A percentile compares a stretch with the other conserved stretches of the same genome.
These are phyloP conservation scores for Globisporangium yorkense DNA, from an alignment of 352 stramenopile genomes.

Conservation along the genomic window DNA sequence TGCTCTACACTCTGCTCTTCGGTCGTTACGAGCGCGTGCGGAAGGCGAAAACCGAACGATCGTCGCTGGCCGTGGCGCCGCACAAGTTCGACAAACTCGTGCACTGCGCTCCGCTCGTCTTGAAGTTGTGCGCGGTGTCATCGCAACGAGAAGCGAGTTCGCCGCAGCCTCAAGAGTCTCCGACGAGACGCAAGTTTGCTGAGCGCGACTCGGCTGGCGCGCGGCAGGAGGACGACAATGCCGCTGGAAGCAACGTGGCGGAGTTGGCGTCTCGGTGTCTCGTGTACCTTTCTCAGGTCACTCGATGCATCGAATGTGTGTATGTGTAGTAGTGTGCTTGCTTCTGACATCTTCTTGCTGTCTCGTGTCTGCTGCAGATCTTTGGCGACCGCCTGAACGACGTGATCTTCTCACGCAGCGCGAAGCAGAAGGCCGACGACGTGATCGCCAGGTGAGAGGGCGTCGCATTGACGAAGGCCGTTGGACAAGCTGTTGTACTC, in stretches of 20 bases:
- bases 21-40: constrained; percentile 23
- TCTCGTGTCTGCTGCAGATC: constrained; percentile 22
- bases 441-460: constrained; percentile 18
- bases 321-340: background rate
- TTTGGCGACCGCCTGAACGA: constrained; percentile 54
- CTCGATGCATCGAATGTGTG: background rate
- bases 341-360: background rate
- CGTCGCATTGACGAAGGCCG: background rate
- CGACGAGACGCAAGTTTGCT: background rate
- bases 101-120: constrained; percentile 21
- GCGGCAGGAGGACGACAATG: background rate
- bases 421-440: constrained; percentile 8
- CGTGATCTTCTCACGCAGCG: constrained; percentile 30
- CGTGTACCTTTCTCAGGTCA: constrained; percentile 58
- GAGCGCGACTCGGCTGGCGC: background rate
- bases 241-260: constrained; percentile 11
- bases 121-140: constrained; percentile 27
- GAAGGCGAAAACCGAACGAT: constrained; percentile 11
- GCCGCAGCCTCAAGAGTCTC: constrained; percentile 13
- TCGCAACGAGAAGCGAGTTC: constrained; percentile 1
- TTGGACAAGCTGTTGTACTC: background rate
- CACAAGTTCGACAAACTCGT: constrained; percentile 25
- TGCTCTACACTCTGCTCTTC: constrained; percentile 32
- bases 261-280: constrained; percentile 51
- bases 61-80: constrained; percentile 2